phyloP scores from a whole-genome alignment of 1,284 basidiomycete species.

The Chalciporus sp. region DNA sequence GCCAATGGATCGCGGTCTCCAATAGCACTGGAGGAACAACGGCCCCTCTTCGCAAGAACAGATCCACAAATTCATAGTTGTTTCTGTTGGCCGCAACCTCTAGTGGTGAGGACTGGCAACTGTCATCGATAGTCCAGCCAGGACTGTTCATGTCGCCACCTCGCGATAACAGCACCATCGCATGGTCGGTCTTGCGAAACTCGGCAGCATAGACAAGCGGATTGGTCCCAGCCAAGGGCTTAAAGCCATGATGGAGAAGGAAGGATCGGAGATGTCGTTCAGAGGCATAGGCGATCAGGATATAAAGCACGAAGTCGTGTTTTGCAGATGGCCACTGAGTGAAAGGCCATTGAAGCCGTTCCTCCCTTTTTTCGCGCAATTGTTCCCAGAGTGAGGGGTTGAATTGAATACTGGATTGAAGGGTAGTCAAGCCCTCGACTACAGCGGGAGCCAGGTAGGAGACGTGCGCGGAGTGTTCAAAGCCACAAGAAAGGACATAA shows the following conservation, averaged over 20 bases:
- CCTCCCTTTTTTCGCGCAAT: background rate
- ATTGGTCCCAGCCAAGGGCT: background rate
- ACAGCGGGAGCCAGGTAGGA: background rate
- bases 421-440: background rate
- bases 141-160: constrained; percentile 8
- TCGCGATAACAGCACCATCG: background rate
- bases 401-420: background rate
- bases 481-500: no score
- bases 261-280: background rate
- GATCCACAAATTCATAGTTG: background rate
- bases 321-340: constrained; percentile 4
- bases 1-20: no score
- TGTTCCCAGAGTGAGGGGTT: constrained; percentile 4
- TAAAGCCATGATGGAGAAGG: constrained; percentile 3
- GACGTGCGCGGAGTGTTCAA: constrained; percentile 6
- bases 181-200: constrained; percentile 3
- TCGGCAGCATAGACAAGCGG: constrained; percentile 11
- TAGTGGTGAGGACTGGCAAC: background rate
- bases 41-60: background rate
- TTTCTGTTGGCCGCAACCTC: constrained; percentile 5
- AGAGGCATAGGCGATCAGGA: no score
- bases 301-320: constrained; percentile 2
- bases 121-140: background rate
- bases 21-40: no score
- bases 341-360: background rate